Percentiles rank a stretch among this genome's conserved stretches.
Evolutionary conservation across 805 yeast species (phyloP).

Genomic region (Kazachstania psychrophila): DNA sequence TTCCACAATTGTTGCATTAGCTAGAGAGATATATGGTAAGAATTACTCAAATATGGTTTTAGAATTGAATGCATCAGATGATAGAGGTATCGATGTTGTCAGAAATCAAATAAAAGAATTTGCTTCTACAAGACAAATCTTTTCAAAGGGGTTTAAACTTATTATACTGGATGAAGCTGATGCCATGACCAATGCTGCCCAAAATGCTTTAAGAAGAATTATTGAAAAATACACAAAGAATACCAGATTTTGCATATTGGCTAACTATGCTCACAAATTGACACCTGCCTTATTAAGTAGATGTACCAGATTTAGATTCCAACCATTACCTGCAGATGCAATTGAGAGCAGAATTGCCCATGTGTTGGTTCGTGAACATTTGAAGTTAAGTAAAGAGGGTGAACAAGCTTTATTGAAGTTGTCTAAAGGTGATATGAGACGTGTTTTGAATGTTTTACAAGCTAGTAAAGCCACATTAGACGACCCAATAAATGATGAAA

Average conservation of each 20-base stretch:
- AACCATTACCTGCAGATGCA: slow-evolving; percentile 65
- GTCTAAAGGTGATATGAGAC: slow-evolving; percentile 94
- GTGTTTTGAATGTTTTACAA: slow-evolving; percentile 85
- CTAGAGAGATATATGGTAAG: slow-evolving; percentile 79
- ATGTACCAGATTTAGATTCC: slow-evolving; percentile 90
- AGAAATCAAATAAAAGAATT: slow-evolving; percentile 93
- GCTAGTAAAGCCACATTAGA: slow-evolving; percentile 79
- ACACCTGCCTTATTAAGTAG: slow-evolving; percentile 92
- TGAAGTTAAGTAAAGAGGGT: slow-evolving; percentile 53
- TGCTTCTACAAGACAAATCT: slow-evolving; percentile 92
- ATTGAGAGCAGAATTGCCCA: slow-evolving; percentile 56
- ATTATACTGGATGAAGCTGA: slow-evolving; percentile 94
- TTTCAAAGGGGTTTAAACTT: slow-evolving; percentile 74
- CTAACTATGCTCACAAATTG: slow-evolving; percentile 90
- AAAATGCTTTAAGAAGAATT: slow-evolving; percentile 65
- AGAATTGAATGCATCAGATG: slow-evolving; percentile 94
- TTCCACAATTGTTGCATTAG: slow-evolving; percentile 78
- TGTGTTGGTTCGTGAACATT: slow-evolving; percentile 61
- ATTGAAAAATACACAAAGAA: slow-evolving; percentile 91
- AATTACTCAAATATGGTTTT: slow-evolving; percentile 79
- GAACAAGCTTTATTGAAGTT: slow-evolving; percentile 54
- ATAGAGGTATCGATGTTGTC: slow-evolving; percentile 96
- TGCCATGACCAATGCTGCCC: slow-evolving; percentile 85
- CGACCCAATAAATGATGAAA: slow-evolving; percentile 38
- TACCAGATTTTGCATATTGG: slow-evolving; percentile 91